Base-by-base conservation (phyloP, 2,329 filamentous ascomycete genomes). In the Trichoderma atrobrunneum region DNA sequence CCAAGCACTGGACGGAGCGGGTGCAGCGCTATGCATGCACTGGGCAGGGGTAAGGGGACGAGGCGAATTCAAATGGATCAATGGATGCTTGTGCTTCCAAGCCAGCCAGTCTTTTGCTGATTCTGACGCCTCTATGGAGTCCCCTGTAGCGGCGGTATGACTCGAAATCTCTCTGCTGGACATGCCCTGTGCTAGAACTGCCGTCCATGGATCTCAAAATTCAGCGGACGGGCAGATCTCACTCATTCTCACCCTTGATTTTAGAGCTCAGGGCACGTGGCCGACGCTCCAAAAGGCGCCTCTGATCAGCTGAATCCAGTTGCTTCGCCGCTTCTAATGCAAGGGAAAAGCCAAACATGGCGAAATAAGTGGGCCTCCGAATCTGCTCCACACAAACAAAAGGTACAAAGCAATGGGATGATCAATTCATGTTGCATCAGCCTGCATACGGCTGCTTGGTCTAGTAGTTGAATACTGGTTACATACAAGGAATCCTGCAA, bases 271-370 rank as follows among this genome's bases (percentile, higher is more conserved):
- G 36, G 43, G 56, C 67, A 62, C 67, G 56, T 70, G 56, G 67
- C 56, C 12, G n/a, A 26, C 56, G 7, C 14, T 61, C 39, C 14
- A 21, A 16, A 62, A 43, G 54, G 34, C 65, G 39, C 34, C 51
- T 54, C 51, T 67, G 30, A 67, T 57, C 48, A 59, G 54, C 65
- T 68, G 54, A 24, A 43, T 48, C 32, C 26, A 68, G 32, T 57
- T 24, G 67, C 67, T 61, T 48, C n/a, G 56, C 21, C 28, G n/a
- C 28, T 34, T 36, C 39, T 69, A 48, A 60, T 70, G 67, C 67
- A 70, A 70, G 67, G 67, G 67, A 70, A 70, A 70, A 60, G 57
- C 57, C 67, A 59, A 70, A 51, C 28, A 61, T 16, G 67, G 12
- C 43, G 18, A 51, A 61, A 61, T 36, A 54, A 54, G 39, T 51